Base-by-base conservation (phyloP, 345 rosid genomes). In the Sonneratia caseolaris region DNA sequence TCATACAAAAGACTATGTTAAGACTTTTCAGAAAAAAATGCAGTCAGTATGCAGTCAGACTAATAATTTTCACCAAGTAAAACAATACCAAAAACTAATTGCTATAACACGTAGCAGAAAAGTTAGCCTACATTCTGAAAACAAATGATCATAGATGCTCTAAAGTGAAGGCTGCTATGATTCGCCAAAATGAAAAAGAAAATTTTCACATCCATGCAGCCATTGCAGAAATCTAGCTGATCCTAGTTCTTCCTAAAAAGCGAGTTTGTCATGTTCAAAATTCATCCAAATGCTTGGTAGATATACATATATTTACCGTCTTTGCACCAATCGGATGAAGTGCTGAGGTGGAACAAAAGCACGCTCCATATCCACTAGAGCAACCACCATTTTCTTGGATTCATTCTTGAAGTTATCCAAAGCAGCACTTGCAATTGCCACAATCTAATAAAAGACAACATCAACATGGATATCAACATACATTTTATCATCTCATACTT, bases 321-420 rank as follows among this genome's bases (percentile, higher is more conserved):
- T 86, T 68, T 96, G 99, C 72, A 96, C 94, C 77, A 96, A 84
- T 48, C 99, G 97, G 75, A 96, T 96, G 79, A 96, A 96, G 79
- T 96, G 99, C 71, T 96, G 99, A 74, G 99, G 98, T 70, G 99
- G 99, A 76, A 95, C 99, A 85, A 95, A 95, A 43, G 86, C 98
- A 56, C 99, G 99, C 78, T 95, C 99, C 99, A 95, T 95, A 79
- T 95, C 99, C 71, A 95, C 98, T 43, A 95, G 81, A 24, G 99
- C 98, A 79, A 95, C 86, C 3, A 95, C 99, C 99, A 95, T 92
- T 77, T 89, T 92, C 78, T 82, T 92, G 62, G 99, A 89, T 81
- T 95, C 98, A 82, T 67, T 86, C 84, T 92, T 95, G 81, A 95
- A 95, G 65, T 81, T 88, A 79, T 95, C 99, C 70, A 95, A 91